A percentile compares a stretch with the other conserved stretches of the same genome.
Evolutionary conservation across 2,329 filamentous ascomycete genomes (phyloP).

Genomic region (Hypoxylon sp.): DNA sequence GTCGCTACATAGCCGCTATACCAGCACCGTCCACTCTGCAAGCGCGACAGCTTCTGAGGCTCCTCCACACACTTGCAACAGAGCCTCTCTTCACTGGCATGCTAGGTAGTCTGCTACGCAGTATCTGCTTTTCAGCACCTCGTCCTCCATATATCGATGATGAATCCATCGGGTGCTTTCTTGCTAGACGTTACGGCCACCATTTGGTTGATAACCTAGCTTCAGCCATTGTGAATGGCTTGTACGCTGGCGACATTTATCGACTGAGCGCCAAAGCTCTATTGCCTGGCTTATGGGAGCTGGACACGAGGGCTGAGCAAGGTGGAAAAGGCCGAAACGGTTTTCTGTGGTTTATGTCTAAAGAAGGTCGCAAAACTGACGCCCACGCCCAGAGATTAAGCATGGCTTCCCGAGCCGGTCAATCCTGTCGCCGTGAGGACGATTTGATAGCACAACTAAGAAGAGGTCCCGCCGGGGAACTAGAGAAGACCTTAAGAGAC

Average conservation of each 20-base stretch:
- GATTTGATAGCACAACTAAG: not conserved
- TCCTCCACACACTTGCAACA: constrained; percentile 9
- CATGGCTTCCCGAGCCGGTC: not conserved
- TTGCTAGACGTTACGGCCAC: constrained; percentile 14
- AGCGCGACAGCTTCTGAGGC: constrained; percentile 2
- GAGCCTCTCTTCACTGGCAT: constrained; percentile 24
- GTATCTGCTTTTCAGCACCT: constrained; percentile 2
- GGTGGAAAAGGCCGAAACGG: not conserved
- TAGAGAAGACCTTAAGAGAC: constrained; percentile 4
- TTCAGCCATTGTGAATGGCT: constrained; percentile 24
- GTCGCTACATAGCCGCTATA: constrained; percentile 19
- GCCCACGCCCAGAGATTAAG: not conserved
- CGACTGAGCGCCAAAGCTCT: constrained; percentile 21
- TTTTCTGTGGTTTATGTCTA: not conserved
- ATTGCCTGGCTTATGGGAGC: constrained; percentile 21
- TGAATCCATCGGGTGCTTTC: constrained; percentile 29
- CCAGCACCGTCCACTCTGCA: constrained; percentile 21
- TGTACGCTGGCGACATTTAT: constrained; percentile 26
- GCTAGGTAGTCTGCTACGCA: constrained; percentile 8
- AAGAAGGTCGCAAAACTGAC: not conserved
- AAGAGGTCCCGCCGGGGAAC: not conserved
- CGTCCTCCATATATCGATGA: constrained; percentile 13
- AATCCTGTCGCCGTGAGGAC: not conserved
- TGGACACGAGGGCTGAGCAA: constrained; percentile 13
- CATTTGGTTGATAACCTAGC: constrained; percentile 21